Percentiles rank a stretch among this genome's conserved stretches.
Evolutionary conservation across 768 basidiomycete genomes (phyloP).

Genomic region (Suillus clintonianus): DNA sequence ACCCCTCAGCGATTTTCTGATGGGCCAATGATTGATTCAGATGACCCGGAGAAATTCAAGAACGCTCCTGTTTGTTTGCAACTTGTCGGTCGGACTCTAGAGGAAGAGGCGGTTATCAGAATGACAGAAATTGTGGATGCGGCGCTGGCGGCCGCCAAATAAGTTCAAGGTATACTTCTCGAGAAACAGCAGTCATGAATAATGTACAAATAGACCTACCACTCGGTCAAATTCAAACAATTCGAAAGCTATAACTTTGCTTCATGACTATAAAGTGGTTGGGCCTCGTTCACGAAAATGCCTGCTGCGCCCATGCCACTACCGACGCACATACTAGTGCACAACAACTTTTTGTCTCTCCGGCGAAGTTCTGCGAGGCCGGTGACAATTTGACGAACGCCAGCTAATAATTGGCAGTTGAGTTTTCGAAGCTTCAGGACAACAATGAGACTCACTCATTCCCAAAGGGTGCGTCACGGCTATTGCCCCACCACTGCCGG

Average conservation of each 20-base stretch:
- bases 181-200: background rate
- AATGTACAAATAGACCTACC: background rate
- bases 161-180: background rate
- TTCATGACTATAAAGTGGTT: slow-evolving; percentile 5
- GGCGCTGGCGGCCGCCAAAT: slow-evolving; percentile 40
- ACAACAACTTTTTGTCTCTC: slow-evolving; percentile 66
- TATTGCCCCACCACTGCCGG: slow-evolving; percentile 77
- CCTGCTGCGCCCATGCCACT: slow-evolving; percentile 90
- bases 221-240: background rate
- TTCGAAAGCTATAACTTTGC: slow-evolving; percentile 24
- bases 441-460: slow-evolving; percentile 60
- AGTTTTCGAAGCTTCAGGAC: slow-evolving; percentile 11
- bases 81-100: slow-evolving; percentile 65
- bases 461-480: slow-evolving; percentile 81
- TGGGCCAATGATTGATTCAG: slow-evolving; percentile 33
- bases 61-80: slow-evolving; percentile 68
- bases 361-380: slow-evolving; percentile 82
- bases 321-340: slow-evolving; percentile 82
- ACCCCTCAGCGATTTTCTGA: background rate
- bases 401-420: slow-evolving; percentile 49
- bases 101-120: slow-evolving; percentile 74
- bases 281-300: slow-evolving; percentile 73
- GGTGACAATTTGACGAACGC: slow-evolving; percentile 84
- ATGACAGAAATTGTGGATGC: slow-evolving; percentile 68
- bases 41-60: slow-evolving; percentile 55